Conservation (phyloP, 2,329 filamentous ascomycete genomes). For the Phaeosphaeriaceae sp. region DNA sequence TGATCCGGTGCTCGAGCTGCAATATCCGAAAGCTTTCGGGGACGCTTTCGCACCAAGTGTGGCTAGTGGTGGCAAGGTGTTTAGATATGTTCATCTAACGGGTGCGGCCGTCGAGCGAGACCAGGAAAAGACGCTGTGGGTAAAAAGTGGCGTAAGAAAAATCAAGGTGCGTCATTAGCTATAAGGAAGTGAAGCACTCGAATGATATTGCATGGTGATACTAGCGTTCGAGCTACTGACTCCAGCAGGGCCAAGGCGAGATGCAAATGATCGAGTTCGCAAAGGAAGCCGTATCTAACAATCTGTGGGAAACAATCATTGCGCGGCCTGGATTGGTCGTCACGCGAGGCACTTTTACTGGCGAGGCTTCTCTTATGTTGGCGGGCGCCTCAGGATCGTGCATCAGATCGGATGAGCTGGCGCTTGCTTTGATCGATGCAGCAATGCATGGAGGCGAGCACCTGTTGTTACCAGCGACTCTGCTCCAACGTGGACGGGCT, state of each 20-base stretch:
- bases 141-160: conserved; percentile 19
- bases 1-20: conserved; percentile 16
- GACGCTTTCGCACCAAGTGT: conserved; percentile 13
- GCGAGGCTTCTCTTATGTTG: conserved; percentile 15
- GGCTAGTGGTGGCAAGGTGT: conserved; percentile 11
- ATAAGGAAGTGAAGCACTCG: background rate
- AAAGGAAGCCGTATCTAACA: conserved; percentile 4
- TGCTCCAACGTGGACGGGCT: conserved; percentile 14
- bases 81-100: conserved; percentile 22
- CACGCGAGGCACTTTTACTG: conserved; percentile 11
- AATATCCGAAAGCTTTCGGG: conserved; percentile 22
- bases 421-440: conserved; percentile 18
- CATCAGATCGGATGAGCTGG: conserved; percentile 26
- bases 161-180: conserved; percentile 8
- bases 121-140: conserved; percentile 15
- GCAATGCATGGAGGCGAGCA: conserved; percentile 18
- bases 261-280: conserved; percentile 22
- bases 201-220: background rate
- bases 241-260: conserved; percentile 16
- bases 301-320: conserved; percentile 21
- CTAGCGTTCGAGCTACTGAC: background rate
- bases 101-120: conserved; percentile 18
- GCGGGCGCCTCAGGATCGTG: conserved; percentile 18
- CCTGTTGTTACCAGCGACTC: conserved; percentile 10
- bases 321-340: conserved; percentile 20